Conservation (phyloP, 768 basidiomycete genomes). For the Gloeopeniophorella convolvens region DNA sequence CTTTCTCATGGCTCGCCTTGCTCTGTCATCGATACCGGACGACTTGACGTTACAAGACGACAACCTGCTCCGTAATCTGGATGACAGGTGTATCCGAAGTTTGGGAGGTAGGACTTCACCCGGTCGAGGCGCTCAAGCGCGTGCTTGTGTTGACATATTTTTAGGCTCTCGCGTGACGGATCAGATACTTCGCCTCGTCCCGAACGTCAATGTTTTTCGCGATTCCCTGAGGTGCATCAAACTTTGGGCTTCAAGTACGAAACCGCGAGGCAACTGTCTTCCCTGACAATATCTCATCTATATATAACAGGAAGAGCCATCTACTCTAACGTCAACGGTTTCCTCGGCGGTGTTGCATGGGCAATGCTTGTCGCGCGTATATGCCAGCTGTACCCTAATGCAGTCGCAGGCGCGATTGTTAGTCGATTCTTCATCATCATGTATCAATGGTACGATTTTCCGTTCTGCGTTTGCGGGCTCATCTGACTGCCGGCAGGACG, state of each 20-base stretch:
- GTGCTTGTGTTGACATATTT: constrained; percentile 10
- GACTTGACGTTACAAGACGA: constrained; percentile 88
- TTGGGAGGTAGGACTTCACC: constrained; percentile 81
- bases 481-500: constrained; percentile 49
- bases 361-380: constrained; percentile 98
- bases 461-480: background rate
- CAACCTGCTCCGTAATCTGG: constrained; percentile 83
- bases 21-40: constrained; percentile 84
- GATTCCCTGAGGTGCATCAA: constrained; percentile 95
- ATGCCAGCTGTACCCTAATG: constrained; percentile 97
- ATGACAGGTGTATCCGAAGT: constrained; percentile 93
- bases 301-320: constrained; percentile 73
- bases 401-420: constrained; percentile 90
- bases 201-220: constrained; percentile 90
- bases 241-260: constrained; percentile 92
- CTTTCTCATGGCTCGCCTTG: constrained; percentile 87
- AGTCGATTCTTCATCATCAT: constrained; percentile 98
- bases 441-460: constrained; percentile 76
- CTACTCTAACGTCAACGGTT: constrained; percentile 97
- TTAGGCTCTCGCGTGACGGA: constrained; percentile 93
- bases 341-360: constrained; percentile 98
- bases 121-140: too few species aligned
- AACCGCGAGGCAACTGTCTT: background rate
- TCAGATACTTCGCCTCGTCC: constrained; percentile 90
- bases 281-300: constrained; percentile 1